Conservation (phyloP, 2,329 filamentous ascomycete species). For the Cladosporium sp. region DNA sequence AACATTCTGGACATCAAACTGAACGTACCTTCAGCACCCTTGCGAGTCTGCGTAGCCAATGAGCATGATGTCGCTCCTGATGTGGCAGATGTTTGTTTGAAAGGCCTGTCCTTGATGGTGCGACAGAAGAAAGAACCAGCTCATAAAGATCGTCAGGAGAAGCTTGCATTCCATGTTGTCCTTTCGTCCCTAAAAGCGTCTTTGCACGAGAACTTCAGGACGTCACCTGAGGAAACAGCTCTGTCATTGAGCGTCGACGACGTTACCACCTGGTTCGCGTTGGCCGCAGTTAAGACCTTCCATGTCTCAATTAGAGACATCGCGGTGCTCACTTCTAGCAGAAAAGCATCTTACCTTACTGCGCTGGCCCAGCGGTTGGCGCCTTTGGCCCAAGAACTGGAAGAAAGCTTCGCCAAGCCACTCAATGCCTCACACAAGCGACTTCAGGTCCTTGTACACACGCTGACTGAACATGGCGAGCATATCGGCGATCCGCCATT, state of each 20-base stretch:
- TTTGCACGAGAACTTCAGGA: constrained; percentile 31
- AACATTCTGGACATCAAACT: constrained; percentile 60
- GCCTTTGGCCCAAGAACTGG: constrained; percentile 61
- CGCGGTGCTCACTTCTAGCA: constrained; percentile 66
- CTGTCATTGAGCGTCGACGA: constrained; percentile 54
- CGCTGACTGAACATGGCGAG: constrained; percentile 63
- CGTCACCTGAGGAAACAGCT: constrained; percentile 62
- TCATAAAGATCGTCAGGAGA: not conserved
- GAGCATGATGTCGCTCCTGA: constrained; percentile 13
- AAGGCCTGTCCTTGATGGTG: constrained; percentile 15
- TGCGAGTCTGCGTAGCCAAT: constrained; percentile 1
- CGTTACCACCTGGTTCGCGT: constrained; percentile 67
- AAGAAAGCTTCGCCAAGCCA: constrained; percentile 51
- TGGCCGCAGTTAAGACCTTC: constrained; percentile 62
- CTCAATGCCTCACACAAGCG: constrained; percentile 19
- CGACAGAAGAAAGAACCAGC: constrained; percentile 13
- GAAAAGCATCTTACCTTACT: constrained; percentile 75
- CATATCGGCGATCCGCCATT: constrained; percentile 75
- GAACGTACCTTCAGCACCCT: constrained; percentile 6
- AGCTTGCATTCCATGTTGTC: constrained; percentile 61
- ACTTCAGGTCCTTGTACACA: constrained; percentile 40
- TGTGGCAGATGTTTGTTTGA: constrained; percentile 13
- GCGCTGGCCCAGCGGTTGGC: constrained; percentile 72
- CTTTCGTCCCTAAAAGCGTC: constrained; percentile 61
- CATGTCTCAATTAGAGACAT: constrained; percentile 71